phyloP scores from a whole-genome alignment of 495 filamentous ascomycete species.

The Daldinia grandis region DNA sequence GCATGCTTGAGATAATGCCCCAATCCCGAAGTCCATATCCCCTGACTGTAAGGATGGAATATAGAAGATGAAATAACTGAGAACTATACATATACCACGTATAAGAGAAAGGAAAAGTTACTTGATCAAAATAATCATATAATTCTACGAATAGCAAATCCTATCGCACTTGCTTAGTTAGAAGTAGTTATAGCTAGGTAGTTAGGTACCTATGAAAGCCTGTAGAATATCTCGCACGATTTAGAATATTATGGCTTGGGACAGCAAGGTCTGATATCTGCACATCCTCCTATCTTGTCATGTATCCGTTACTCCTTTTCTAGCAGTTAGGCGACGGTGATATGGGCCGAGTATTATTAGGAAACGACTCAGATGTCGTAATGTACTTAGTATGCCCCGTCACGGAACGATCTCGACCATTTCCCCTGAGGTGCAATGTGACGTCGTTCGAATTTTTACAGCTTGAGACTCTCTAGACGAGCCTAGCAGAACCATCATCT shows the following conservation, averaged over 20 bases:
- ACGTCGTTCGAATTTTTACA: not conserved
- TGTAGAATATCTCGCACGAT: not conserved
- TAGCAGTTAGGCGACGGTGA: not conserved
- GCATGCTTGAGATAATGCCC: no score
- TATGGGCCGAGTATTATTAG: not conserved
- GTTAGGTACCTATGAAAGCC: no score
- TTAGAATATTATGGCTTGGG: not conserved
- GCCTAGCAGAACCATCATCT: not conserved
- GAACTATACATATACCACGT: no score
- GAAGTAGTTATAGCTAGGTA: not conserved
- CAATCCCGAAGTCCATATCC: no score
- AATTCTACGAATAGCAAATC: not conserved
- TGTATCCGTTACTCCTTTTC: not conserved
- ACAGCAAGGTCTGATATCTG: not conserved
- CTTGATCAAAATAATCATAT: not conserved
- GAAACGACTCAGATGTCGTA: not conserved
- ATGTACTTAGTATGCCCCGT: not conserved
- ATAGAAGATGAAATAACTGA: no score
- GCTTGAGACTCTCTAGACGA: not conserved
- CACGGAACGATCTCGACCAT: not conserved
- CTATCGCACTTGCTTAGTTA: not conserved
- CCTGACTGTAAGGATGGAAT: no score
- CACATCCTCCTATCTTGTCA: not conserved
- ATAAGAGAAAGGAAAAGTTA: not conserved
- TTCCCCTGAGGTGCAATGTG: no score